Conservation (phyloP, 2,329 filamentous ascomycete species). For the Ceratocystiopsis minuta region DNA sequence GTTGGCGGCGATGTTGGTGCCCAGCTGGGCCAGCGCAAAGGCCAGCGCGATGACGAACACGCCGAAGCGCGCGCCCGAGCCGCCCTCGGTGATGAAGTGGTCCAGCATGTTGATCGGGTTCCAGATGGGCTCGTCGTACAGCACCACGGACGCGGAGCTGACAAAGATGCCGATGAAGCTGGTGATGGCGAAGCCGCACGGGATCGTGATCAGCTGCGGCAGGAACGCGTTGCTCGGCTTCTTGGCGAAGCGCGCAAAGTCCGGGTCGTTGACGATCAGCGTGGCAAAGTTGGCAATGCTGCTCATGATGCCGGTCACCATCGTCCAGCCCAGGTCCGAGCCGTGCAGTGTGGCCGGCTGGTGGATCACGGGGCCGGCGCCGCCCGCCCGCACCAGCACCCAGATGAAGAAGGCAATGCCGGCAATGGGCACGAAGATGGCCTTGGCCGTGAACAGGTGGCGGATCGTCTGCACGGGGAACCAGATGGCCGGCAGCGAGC, state of each 20-base stretch:
- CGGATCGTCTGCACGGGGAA: no score
- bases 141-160: slow-evolving; percentile 22
- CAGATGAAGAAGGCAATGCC: background rate
- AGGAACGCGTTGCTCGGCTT: slow-evolving; percentile 19
- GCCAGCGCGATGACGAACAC: slow-evolving; percentile 8
- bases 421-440: background rate
- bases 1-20: slow-evolving; percentile 12
- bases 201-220: slow-evolving; percentile 20
- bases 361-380: background rate
- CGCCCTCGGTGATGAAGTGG: slow-evolving; percentile 4
- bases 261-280: slow-evolving; percentile 28
- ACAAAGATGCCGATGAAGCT: slow-evolving; percentile 21
- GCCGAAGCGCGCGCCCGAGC: slow-evolving; percentile 11
- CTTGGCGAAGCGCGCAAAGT: slow-evolving; percentile 21
- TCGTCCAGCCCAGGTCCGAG: slow-evolving; percentile 16
- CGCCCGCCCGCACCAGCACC: background rate
- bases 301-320: slow-evolving; percentile 19
- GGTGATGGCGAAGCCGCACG: slow-evolving; percentile 13
- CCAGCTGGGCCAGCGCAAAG: slow-evolving; percentile 8
- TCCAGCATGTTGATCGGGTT: slow-evolving; percentile 8
- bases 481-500: no score
- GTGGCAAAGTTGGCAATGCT: slow-evolving; percentile 22
- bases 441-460: background rate
- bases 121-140: slow-evolving; percentile 5
- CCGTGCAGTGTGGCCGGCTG: background rate